phyloP scores from a whole-genome alignment of 352 stramenopile genomes.

The Pythium diclinum region DNA sequence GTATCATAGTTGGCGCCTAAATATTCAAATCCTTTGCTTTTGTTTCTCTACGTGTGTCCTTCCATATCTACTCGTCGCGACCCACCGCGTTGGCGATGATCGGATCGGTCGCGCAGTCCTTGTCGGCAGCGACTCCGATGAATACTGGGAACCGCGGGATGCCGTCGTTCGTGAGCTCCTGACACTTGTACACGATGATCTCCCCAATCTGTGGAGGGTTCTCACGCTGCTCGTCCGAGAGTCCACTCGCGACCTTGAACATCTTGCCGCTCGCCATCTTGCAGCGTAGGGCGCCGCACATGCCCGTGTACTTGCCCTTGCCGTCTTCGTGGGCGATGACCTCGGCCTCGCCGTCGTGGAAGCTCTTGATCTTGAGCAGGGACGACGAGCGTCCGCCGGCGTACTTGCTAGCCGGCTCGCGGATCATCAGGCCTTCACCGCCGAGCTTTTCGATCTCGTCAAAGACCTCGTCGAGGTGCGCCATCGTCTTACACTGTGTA shows the following conservation, averaged over 20 bases:
- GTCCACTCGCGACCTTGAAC: slow-evolving; percentile 68
- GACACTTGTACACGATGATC: slow-evolving; percentile 82
- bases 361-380: slow-evolving; percentile 78
- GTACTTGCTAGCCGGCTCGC: slow-evolving; percentile 56
- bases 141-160: slow-evolving; percentile 77
- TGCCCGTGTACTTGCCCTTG: slow-evolving; percentile 64
- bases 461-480: slow-evolving; percentile 53
- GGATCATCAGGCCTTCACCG: slow-evolving; percentile 72
- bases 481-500: slow-evolving; percentile 45
- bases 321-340: slow-evolving; percentile 65
- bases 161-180: slow-evolving; percentile 66
- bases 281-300: slow-evolving; percentile 55
- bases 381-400: slow-evolving; percentile 42
- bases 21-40: too few relatives aligned
- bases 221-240: slow-evolving; percentile 55
- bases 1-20: too few relatives aligned
- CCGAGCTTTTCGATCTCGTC: slow-evolving; percentile 52
- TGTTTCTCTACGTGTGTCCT: too few relatives aligned
- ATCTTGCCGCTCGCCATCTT: slow-evolving; percentile 62
- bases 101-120: slow-evolving; percentile 45
- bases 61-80: slow-evolving; percentile 16
- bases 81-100: slow-evolving; percentile 39
- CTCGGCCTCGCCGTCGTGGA: slow-evolving; percentile 64
- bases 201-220: slow-evolving; percentile 44
- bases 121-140: slow-evolving; percentile 53